Percentiles rank a stretch among this genome's conserved stretches.
phyloP scores from a whole-genome alignment of 2,329 filamentous ascomycete genomes.

The Zymoseptoria ardabiliae region DNA sequence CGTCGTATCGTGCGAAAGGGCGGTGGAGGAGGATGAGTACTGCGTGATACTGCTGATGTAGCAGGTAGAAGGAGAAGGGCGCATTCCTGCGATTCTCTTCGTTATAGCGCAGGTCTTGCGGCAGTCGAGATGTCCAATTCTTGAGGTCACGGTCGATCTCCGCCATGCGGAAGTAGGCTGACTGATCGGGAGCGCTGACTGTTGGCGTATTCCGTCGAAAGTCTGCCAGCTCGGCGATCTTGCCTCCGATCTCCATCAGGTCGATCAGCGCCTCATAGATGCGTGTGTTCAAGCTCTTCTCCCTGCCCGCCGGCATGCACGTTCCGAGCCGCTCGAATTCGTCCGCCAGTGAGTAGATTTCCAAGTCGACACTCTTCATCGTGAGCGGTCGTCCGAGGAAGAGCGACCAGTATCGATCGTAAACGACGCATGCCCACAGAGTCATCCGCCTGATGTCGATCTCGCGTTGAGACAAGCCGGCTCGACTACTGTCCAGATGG shows the following conservation, averaged over 20 bases:
- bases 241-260: constrained; percentile 23
- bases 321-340: constrained; percentile 22
- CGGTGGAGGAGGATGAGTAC: constrained; percentile 20
- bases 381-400: constrained; percentile 22
- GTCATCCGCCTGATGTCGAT: constrained; percentile 22
- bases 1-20: constrained; percentile 22
- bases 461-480: constrained; percentile 18
- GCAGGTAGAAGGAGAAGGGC: constrained; percentile 19
- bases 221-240: constrained; percentile 22
- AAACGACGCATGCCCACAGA: constrained; percentile 23
- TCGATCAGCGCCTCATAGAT: constrained; percentile 24
- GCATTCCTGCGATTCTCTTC: constrained; percentile 19
- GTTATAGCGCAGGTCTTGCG: constrained; percentile 19
- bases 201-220: constrained; percentile 13
- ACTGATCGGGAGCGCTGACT: constrained; percentile 15
- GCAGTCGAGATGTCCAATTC: constrained; percentile 17
- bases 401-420: constrained; percentile 22
- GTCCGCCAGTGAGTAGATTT: constrained; percentile 19
- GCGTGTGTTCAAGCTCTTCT: constrained; percentile 18
- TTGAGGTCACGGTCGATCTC: constrained; percentile 20
- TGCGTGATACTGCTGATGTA: constrained; percentile 23
- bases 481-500: constrained; percentile 21
- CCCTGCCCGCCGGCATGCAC: constrained; percentile 18
- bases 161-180: constrained; percentile 22
- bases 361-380: constrained; percentile 22